phyloP scores from a whole-genome alignment of 2,329 filamentous ascomycete genomes.

The Apiospora marii region DNA sequence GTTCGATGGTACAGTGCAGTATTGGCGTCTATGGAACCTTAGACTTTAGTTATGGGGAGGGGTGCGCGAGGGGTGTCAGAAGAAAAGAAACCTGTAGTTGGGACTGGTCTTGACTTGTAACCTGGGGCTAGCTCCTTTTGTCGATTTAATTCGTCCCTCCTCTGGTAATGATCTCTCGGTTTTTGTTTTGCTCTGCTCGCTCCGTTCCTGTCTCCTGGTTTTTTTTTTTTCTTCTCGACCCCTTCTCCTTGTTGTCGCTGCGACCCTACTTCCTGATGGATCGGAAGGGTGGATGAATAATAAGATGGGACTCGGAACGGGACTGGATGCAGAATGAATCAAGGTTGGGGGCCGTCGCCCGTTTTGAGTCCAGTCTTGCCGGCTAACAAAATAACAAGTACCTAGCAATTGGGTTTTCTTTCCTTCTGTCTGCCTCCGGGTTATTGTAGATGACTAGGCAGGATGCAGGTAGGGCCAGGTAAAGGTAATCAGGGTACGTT shows the following conservation, averaged over 20 bases:
- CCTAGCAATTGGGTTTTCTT: conserved; percentile 6
- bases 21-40: conserved; percentile 20
- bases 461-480: background rate
- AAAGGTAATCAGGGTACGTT: background rate
- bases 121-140: conserved; percentile 9
- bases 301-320: conserved; percentile 12
- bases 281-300: conserved; percentile 13
- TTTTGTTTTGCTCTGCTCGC: background rate
- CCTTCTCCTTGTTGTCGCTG: conserved; percentile 11
- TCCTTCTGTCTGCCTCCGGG: background rate
- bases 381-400: conserved; percentile 9
- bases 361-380: conserved; percentile 5
- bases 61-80: conserved; percentile 19
- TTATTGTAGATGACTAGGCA: background rate
- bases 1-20: conserved; percentile 21
- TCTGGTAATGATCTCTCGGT: background rate
- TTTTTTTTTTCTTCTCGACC: background rate
- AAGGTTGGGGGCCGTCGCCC: conserved; percentile 17
- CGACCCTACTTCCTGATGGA: conserved; percentile 16
- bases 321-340: conserved; percentile 1
- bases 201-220: conserved; percentile 3
- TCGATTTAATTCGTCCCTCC: conserved; percentile 6
- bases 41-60: conserved; percentile 21
- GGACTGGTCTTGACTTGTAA: conserved; percentile 15
- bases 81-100: conserved; percentile 21